A percentile compares a stretch with the other conserved stretches of the same genome.
Conservation (phyloP, 1,284 basidiomycete genomes). For the Blastosporella zonata region DNA sequence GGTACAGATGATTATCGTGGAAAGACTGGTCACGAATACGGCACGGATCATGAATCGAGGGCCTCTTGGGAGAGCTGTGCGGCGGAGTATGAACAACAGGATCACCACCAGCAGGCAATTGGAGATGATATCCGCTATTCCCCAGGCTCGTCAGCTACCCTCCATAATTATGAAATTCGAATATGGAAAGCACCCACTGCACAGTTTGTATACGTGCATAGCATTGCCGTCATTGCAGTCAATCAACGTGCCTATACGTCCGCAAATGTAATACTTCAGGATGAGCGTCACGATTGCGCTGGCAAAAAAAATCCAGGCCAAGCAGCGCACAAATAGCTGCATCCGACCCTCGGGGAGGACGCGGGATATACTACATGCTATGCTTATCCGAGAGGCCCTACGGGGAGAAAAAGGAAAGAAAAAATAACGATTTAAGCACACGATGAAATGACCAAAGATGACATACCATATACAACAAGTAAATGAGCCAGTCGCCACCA, state of each 20-base stretch:
- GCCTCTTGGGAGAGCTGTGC: constrained; percentile 12
- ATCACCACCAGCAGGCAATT: constrained; percentile 14
- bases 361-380: constrained; percentile 18
- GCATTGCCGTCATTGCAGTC: constrained; percentile 12
- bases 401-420: background rate
- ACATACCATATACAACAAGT: constrained; percentile 18
- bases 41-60: constrained; percentile 17
- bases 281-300: constrained; percentile 5
- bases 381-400: constrained; percentile 19
- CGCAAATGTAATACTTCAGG: constrained; percentile 16
- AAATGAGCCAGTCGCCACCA: constrained; percentile 13
- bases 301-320: constrained; percentile 12
- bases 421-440: background rate
- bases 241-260: constrained; percentile 4
- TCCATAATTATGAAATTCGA: background rate
- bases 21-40: constrained; percentile 17
- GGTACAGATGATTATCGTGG: constrained; percentile 11
- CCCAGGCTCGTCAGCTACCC: background rate
- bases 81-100: constrained; percentile 15
- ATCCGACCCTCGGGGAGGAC: constrained; percentile 11
- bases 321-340: constrained; percentile 8
- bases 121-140: constrained; percentile 16
- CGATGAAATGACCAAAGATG: background rate
- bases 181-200: constrained; percentile 10
- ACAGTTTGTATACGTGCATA: constrained; percentile 13